Evolutionary conservation across 192 early-diverging fungal genomes (phyloP).

Genomic region (Coemansia guatemalensis): DNA sequence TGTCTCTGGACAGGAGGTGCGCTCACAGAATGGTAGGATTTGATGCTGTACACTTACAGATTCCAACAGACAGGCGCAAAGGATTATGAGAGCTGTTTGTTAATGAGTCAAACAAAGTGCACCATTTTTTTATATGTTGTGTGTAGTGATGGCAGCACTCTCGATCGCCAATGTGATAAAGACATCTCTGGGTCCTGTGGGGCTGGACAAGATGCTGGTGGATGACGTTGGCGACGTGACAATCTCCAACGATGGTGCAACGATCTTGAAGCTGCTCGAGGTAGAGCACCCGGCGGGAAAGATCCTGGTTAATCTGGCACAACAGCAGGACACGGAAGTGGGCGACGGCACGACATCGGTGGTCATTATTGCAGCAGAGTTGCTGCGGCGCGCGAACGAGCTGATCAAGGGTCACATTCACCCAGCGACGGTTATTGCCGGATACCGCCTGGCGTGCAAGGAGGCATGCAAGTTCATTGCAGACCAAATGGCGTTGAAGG

Average conservation of each 20-base stretch:
- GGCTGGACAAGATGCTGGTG: constrained; percentile 99
- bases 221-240: constrained; percentile 99
- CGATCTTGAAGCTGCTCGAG: constrained; percentile 94
- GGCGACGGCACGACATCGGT: constrained; percentile 99
- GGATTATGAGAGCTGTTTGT: not conserved
- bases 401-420: constrained; percentile 99
- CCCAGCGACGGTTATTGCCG: constrained; percentile 98
- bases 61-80: not conserved
- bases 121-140: constrained; percentile 20
- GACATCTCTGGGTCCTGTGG: constrained; percentile 97
- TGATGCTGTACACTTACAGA: not conserved
- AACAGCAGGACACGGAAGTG: constrained; percentile 99
- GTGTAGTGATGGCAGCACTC: constrained; percentile 86
- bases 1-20: constrained; percentile 86
- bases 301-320: constrained; percentile 96
- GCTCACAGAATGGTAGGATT: constrained; percentile 88
- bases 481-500: constrained; percentile 93
- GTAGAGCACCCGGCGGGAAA: constrained; percentile 98
- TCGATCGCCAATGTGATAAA: constrained; percentile 99
- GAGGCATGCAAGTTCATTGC: constrained; percentile 98
- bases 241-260: constrained; percentile 99
- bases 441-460: constrained; percentile 94
- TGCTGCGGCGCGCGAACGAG: constrained; percentile 94
- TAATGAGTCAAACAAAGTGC: not conserved
- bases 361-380: constrained; percentile 97